Conservation (phyloP, 768 basidiomycete species). For the Crassisporium funariophilum region DNA sequence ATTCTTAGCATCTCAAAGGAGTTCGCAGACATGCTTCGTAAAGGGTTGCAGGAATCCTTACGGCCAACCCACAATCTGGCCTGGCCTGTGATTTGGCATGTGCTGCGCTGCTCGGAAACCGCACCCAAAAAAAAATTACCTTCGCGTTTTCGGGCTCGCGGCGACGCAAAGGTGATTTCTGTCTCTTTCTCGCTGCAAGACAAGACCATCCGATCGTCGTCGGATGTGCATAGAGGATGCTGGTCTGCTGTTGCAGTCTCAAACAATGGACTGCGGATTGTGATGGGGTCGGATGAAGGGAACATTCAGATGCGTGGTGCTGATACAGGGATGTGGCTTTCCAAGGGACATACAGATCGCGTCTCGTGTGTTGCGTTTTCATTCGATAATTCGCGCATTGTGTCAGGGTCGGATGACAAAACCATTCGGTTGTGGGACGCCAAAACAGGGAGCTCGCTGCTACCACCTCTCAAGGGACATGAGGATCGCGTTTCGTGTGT, state of each 20-base stretch:
- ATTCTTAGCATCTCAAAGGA: constrained; percentile 14
- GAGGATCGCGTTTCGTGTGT: neutral
- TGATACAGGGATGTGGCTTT: constrained; percentile 11
- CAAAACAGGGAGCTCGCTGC: neutral
- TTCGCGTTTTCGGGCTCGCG: too few species aligned
- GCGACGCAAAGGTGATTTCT: too few species aligned
- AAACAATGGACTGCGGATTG: constrained; percentile 16
- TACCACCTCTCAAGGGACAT: neutral
- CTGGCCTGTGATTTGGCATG: too few species aligned
- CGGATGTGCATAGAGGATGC: too few species aligned
- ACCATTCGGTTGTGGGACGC: constrained; percentile 6
- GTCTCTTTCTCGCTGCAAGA: too few species aligned
- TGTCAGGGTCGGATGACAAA: constrained; percentile 10
- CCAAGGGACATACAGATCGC: constrained; percentile 15
- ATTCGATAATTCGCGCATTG: constrained; percentile 10
- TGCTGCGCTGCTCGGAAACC: too few species aligned
- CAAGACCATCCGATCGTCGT: too few species aligned
- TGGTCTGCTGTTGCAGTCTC: constrained; percentile 23
- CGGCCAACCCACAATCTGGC: constrained; percentile 7
- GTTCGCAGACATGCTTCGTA: neutral
- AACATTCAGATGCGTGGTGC: constrained; percentile 23
- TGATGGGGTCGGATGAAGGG: constrained; percentile 18
- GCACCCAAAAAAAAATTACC: too few species aligned
- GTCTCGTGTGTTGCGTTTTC: constrained; percentile 16
- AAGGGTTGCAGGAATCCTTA: constrained; percentile 3